A percentile compares a stretch with the other conserved stretches of the same genome.
phyloP scores from a whole-genome alignment of 73 alveolate species.

The Breviolum minutum region DNA sequence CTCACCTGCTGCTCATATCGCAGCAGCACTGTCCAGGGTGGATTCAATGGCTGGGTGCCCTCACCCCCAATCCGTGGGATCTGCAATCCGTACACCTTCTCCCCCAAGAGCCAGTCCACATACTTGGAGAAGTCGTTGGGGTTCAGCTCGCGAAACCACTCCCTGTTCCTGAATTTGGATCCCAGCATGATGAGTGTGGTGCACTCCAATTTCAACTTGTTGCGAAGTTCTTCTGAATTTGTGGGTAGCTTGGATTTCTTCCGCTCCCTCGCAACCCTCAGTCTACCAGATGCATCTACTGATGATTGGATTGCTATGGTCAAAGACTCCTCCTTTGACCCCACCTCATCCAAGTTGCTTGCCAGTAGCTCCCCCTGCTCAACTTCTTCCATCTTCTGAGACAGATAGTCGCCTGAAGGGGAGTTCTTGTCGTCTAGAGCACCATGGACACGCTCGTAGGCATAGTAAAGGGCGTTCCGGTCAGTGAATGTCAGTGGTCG shows the following conservation, averaged over 20 bases:
- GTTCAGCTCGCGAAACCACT: neutral
- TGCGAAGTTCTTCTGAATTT: conserved; percentile 5
- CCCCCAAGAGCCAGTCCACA: conserved; percentile 11
- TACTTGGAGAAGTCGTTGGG: neutral
- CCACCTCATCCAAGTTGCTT: neutral
- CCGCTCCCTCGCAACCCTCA: neutral
- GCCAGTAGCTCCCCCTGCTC: neutral
- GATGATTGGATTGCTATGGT: neutral
- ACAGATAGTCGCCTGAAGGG: conserved; percentile 9
- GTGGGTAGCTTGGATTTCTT: neutral
- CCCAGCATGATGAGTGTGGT: neutral
- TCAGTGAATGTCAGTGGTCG: neutral
- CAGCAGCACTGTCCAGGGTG: conserved; percentile 9
- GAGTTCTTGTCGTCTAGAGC: neutral
- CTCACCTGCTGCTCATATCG: neutral
- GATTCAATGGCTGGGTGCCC: neutral
- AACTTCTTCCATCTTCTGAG: neutral
- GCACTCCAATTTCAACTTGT: neutral
- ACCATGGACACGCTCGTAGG: neutral
- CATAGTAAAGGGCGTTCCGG: neutral
- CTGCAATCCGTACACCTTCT: neutral
- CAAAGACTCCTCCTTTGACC: neutral
- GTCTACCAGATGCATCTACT: neutral
- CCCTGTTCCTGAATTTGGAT: neutral
- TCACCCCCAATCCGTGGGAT: neutral